Percentiles rank a stretch among this genome's conserved stretches.
Evolutionary conservation across 352 stramenopile genomes (phyloP).

Genomic region (Aphanomyces euteiches): DNA sequence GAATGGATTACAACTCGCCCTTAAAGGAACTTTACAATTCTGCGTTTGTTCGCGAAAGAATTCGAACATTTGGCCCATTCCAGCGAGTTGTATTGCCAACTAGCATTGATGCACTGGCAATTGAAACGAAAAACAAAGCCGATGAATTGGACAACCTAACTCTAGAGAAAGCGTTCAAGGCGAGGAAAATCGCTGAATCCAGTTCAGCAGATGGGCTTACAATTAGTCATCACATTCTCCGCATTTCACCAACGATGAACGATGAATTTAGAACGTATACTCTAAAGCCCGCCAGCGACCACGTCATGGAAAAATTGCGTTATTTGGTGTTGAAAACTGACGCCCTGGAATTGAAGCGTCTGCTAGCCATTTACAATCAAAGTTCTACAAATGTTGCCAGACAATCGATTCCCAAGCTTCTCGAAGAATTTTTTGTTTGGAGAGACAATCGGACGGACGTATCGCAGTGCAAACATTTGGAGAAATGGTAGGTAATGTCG

Average conservation of each 20-base stretch:
- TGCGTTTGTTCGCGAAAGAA: not conserved
- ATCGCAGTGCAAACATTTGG: no score
- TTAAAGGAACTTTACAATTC: not conserved
- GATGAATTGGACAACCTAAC: not conserved
- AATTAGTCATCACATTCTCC: constrained; percentile 2
- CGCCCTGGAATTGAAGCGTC: not conserved
- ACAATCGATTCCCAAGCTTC: not conserved
- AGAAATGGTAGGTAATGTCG: no score
- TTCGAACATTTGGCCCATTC: constrained; percentile 1
- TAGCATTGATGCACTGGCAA: not conserved
- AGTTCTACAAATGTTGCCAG: not conserved
- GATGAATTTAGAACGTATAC: not conserved
- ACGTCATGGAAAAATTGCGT: not conserved
- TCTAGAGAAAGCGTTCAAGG: not conserved
- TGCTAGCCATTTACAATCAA: not conserved
- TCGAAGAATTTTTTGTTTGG: not conserved
- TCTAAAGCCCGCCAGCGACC: not conserved
- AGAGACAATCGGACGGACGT: no score
- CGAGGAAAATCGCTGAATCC: not conserved
- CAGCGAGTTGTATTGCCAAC: not conserved
- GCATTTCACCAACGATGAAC: not conserved
- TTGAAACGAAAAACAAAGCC: not conserved
- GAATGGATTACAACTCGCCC: not conserved
- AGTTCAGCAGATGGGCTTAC: not conserved
- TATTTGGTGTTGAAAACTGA: not conserved